These are phyloP conservation scores for Phytophthora cactorum DNA, from an alignment of 352 stramenopile species.

Conservation along the genomic window DNA sequence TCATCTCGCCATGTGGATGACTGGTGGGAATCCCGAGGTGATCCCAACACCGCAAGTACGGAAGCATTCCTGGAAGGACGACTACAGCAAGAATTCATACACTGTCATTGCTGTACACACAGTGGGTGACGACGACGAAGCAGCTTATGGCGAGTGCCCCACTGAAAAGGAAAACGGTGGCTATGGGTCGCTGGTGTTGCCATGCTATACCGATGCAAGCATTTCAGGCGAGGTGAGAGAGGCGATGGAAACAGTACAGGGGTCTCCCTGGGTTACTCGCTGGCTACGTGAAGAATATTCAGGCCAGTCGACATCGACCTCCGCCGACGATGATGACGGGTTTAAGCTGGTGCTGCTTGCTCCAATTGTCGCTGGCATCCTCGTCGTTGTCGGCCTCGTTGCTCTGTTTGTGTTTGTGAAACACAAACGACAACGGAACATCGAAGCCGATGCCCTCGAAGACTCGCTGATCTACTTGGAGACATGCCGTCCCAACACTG, in stretches of 20 bases:
- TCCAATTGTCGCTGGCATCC: slow-evolving; percentile 23
- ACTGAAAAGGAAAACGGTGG: slow-evolving; percentile 4
- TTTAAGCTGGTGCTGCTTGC: slow-evolving; percentile 20
- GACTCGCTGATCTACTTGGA: slow-evolving; percentile 11
- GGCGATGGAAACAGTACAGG: slow-evolving; percentile 13
- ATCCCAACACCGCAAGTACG: slow-evolving; percentile 12
- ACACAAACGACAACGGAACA: slow-evolving; percentile 13
- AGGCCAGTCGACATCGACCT: background rate
- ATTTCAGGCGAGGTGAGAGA: slow-evolving; percentile 3
- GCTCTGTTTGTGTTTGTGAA: slow-evolving; percentile 14
- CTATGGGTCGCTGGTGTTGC: slow-evolving; percentile 33
- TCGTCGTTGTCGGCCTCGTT: slow-evolving; percentile 23
- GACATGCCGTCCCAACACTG: background rate
- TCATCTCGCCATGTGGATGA: slow-evolving; percentile 40
- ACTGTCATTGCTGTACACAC: slow-evolving; percentile 30
- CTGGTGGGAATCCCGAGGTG: slow-evolving; percentile 24
- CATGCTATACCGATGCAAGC: slow-evolving; percentile 13
- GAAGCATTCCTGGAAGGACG: slow-evolving; percentile 24
- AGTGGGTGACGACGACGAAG: slow-evolving; percentile 8
- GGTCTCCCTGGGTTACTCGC: slow-evolving; percentile 18
- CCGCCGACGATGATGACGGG: background rate
- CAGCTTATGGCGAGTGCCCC: slow-evolving; percentile 20
- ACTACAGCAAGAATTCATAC: slow-evolving; percentile 12
- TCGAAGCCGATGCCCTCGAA: slow-evolving; percentile 12
- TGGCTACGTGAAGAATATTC: slow-evolving; percentile 25